phyloP scores from a whole-genome alignment of 192 early-diverging fungal genomes.

The Umbelopsis ramanniana region DNA sequence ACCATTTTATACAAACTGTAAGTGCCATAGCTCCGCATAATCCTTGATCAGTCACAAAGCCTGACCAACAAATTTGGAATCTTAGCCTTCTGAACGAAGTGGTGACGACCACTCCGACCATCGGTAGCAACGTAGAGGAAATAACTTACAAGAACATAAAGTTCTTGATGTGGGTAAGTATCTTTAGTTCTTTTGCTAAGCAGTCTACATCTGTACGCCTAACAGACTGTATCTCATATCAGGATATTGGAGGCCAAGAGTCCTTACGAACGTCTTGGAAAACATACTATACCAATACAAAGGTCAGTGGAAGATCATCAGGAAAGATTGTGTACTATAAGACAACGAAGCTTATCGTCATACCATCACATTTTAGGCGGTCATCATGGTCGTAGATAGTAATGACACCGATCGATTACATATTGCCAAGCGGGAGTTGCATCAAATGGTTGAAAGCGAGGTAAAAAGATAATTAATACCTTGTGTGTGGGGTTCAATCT shows the following conservation, averaged over 20 bases:
- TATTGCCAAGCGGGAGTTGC: constrained; percentile 64
- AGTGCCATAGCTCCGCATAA: constrained; percentile 2
- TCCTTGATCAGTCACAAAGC: neutral
- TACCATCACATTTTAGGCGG: constrained; percentile 40
- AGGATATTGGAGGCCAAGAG: constrained; percentile 70
- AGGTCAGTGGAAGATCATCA: constrained; percentile 28
- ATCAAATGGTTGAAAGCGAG: constrained; percentile 72
- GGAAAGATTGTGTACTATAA: too few relatives aligned
- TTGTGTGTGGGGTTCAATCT: neutral
- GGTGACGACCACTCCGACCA: constrained; percentile 69
- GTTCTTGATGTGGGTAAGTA: constrained; percentile 73
- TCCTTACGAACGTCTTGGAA: constrained; percentile 67
- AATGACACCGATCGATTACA: constrained; percentile 67
- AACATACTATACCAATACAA: constrained; percentile 69
- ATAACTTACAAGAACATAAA: constrained; percentile 71
- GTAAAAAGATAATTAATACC: constrained; percentile 23
- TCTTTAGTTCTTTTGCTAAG: neutral
- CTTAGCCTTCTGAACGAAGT: constrained; percentile 62
- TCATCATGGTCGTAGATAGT: constrained; percentile 76
- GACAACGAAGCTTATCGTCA: neutral
- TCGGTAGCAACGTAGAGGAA: constrained; percentile 75
- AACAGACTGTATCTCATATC: neutral
- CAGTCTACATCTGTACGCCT: neutral
- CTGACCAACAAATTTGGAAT: neutral
- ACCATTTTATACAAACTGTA: constrained; percentile 67